Conservation (phyloP, 495 filamentous ascomycete genomes). For the Aspergillus bertholletiae region DNA sequence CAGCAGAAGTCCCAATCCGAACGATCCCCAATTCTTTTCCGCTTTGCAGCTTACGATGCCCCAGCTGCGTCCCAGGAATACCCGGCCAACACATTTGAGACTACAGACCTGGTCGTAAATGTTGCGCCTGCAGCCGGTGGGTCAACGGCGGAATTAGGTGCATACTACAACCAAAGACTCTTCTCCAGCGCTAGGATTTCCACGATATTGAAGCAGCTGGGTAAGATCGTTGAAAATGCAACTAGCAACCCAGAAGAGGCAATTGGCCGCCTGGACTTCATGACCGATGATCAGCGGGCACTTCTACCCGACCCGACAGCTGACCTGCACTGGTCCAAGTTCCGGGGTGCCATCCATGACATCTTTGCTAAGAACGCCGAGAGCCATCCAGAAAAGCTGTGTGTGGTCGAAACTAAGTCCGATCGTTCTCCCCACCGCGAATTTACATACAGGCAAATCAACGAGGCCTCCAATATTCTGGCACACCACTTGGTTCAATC, state of each 20-base stretch:
- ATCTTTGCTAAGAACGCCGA: conserved; percentile 70
- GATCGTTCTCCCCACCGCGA: conserved; percentile 53
- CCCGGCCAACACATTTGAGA: conserved; percentile 43
- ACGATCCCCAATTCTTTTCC: conserved; percentile 41
- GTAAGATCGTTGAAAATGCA: conserved; percentile 40
- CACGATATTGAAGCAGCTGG: conserved; percentile 42
- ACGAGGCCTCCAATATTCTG: conserved; percentile 77
- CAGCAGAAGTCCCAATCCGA: conserved; percentile 43
- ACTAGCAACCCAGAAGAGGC: conserved; percentile 40
- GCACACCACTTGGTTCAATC: conserved; percentile 71
- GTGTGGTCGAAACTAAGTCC: conserved; percentile 79
- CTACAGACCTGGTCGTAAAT: conserved; percentile 46
- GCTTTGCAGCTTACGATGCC: conserved; percentile 48
- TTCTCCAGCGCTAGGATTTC: conserved; percentile 47
- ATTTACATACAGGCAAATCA: conserved; percentile 88
- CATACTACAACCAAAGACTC: conserved; percentile 50
- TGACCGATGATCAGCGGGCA: conserved; percentile 40
- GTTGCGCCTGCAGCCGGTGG: conserved; percentile 27
- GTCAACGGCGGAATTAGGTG: conserved; percentile 35
- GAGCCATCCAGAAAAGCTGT: conserved; percentile 71
- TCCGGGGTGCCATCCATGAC: conserved; percentile 76
- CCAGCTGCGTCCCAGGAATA: conserved; percentile 45
- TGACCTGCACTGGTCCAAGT: conserved; percentile 80
- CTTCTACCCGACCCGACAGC: conserved; percentile 70
- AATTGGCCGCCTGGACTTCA: conserved; percentile 46